Evolutionary conservation across 129 eudicot genomes (phyloP).

Genomic region (Centrapalus pauciflorus): DNA sequence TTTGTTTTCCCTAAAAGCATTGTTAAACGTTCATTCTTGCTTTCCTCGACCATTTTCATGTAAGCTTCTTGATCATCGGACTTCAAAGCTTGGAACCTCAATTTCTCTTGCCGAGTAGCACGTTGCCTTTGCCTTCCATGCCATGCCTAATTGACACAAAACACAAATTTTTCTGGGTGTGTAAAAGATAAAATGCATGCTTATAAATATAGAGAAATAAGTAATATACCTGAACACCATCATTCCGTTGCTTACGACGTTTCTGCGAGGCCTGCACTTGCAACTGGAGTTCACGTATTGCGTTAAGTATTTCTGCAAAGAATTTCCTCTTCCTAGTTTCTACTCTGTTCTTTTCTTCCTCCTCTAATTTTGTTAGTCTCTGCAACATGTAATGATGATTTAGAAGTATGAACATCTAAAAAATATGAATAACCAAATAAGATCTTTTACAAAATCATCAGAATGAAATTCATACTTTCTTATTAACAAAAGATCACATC

Average conservation of each 20-base stretch:
- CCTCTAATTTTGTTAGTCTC: slow-evolving; percentile 79
- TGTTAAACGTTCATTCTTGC: slow-evolving; percentile 92
- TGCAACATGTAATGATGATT: slow-evolving; percentile 33
- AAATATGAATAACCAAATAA: background rate
- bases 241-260: slow-evolving; percentile 88
- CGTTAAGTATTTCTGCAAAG: slow-evolving; percentile 89
- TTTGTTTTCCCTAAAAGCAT: slow-evolving; percentile 97
- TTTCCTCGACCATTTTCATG: slow-evolving; percentile 99
- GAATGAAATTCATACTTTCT: background rate
- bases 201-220: background rate
- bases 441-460: background rate
- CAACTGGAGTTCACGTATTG: slow-evolving; percentile 81
- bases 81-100: slow-evolving; percentile 94
- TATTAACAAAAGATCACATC: background rate
- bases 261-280: slow-evolving; percentile 85
- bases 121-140: slow-evolving; percentile 98
- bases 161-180: background rate
- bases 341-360: slow-evolving; percentile 75
- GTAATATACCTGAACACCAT: slow-evolving; percentile 76
- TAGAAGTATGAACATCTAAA: slow-evolving; percentile 4
- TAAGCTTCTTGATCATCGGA: slow-evolving; percentile 98
- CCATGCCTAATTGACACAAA: slow-evolving; percentile 65
- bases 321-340: slow-evolving; percentile 80
- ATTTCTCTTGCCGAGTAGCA: slow-evolving; percentile 84
- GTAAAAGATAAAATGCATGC: background rate